Conservation (phyloP, 192 early-diverging fungal species). For the Pilaira anomala region DNA sequence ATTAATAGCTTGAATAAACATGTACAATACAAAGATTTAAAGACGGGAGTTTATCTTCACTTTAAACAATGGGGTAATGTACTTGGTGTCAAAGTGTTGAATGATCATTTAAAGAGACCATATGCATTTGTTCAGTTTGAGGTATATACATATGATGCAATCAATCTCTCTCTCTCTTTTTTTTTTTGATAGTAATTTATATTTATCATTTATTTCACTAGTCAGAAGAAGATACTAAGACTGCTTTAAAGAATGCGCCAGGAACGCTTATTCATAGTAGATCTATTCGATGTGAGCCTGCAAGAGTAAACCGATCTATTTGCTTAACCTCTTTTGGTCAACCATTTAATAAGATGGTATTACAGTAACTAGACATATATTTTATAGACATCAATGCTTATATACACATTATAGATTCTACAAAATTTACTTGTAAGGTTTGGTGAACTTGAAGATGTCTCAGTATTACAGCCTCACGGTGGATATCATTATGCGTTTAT, state of each 20-base stretch:
- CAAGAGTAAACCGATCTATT: slow-evolving; percentile 72
- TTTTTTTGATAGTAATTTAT: too few relatives aligned
- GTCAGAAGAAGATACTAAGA: slow-evolving; percentile 52
- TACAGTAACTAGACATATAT: not conserved
- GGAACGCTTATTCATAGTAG: slow-evolving; percentile 65
- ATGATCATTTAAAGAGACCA: slow-evolving; percentile 66
- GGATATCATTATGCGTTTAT: slow-evolving; percentile 53
- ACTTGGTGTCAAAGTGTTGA: slow-evolving; percentile 69
- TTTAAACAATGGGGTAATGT: slow-evolving; percentile 64
- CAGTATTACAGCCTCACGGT: slow-evolving; percentile 46
- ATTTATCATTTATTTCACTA: slow-evolving; percentile 18
- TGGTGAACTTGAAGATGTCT: slow-evolving; percentile 65
- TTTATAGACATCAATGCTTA: not conserved
- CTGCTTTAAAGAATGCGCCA: slow-evolving; percentile 60
- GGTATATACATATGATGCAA: slow-evolving; percentile 23
- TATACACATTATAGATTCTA: slow-evolving; percentile 31
- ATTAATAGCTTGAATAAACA: slow-evolving; percentile 55
- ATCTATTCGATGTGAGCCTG: slow-evolving; percentile 72
- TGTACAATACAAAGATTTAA: slow-evolving; percentile 51
- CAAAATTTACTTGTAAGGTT: slow-evolving; percentile 39
- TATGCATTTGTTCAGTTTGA: slow-evolving; percentile 81
- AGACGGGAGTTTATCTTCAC: slow-evolving; percentile 50
- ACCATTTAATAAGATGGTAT: slow-evolving; percentile 43
- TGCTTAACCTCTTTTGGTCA: slow-evolving; percentile 50
- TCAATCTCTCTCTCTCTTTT: not conserved